phyloP scores from a whole-genome alignment of 75 land plant species.

The Azolla pinnata region DNA sequence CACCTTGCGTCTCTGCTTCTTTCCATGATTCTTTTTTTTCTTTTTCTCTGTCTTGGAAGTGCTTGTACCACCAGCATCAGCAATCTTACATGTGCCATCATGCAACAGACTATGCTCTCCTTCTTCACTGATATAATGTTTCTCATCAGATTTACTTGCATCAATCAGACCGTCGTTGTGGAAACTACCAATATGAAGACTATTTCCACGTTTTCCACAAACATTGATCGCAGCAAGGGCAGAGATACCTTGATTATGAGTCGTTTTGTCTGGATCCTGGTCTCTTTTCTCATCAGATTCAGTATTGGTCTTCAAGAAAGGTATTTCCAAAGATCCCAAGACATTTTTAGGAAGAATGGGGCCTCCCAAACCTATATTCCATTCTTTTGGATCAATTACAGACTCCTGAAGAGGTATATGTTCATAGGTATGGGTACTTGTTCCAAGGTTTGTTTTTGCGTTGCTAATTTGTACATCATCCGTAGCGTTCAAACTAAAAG shows the following conservation, averaged over 20 bases:
- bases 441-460: no score
- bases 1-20: constrained; percentile 14
- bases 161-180: constrained; percentile 5
- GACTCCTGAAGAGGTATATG: background rate
- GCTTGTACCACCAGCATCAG: constrained; percentile 11
- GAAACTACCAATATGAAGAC: background rate
- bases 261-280: background rate
- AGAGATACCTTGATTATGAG: background rate
- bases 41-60: constrained; percentile 18
- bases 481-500: no score
- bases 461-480: no score
- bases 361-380: background rate
- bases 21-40: constrained; percentile 23
- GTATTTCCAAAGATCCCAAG: background rate
- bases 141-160: background rate
- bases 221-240: background rate
- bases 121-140: constrained; percentile 11
- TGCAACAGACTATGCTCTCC: constrained; percentile 9
- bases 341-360: background rate
- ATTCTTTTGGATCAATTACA: background rate
- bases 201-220: background rate
- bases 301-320: background rate
- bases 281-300: background rate
- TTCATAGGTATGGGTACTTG: background rate
- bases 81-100: constrained; percentile 5